Percentiles rank a stretch among this genome's conserved stretches.
phyloP scores from a whole-genome alignment of 176 grass and related monocot genomes.

The Musa troglodytarum region DNA sequence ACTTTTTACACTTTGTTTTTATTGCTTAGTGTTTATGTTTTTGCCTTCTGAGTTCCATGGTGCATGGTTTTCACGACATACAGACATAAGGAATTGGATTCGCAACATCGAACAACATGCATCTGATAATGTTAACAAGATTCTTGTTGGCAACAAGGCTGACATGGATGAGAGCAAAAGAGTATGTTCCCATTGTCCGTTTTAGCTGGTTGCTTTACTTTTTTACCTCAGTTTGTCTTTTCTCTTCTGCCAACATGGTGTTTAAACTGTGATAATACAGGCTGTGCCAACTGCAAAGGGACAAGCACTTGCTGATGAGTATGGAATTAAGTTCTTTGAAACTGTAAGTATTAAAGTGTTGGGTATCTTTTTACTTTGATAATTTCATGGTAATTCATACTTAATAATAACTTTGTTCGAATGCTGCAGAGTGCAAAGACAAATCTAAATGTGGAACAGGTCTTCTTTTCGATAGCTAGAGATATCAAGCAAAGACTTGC shows the following conservation, averaged over 20 bases:
- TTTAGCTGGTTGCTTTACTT: neutral
- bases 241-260: neutral
- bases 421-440: slow-evolving; percentile 21
- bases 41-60: neutral
- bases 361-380: neutral
- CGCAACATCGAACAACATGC: slow-evolving; percentile 25
- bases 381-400: neutral
- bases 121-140: slow-evolving; percentile 25
- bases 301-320: slow-evolving; percentile 24
- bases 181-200: neutral
- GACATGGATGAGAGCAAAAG: slow-evolving; percentile 25
- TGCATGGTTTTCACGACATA: neutral
- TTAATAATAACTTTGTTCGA: neutral
- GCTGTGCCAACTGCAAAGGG: slow-evolving; percentile 20
- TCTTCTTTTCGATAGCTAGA: slow-evolving; percentile 25
- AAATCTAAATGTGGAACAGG: slow-evolving; percentile 21
- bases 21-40: neutral
- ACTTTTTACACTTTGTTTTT: neutral
- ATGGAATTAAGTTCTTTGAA: slow-evolving; percentile 23
- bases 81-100: slow-evolving; percentile 26
- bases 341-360: neutral
- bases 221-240: neutral
- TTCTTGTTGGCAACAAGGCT: slow-evolving; percentile 21
- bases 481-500: slow-evolving; percentile 23
- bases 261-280: neutral